Conservation (phyloP, 768 basidiomycete species). For the Auriscalpium vulgare region DNA sequence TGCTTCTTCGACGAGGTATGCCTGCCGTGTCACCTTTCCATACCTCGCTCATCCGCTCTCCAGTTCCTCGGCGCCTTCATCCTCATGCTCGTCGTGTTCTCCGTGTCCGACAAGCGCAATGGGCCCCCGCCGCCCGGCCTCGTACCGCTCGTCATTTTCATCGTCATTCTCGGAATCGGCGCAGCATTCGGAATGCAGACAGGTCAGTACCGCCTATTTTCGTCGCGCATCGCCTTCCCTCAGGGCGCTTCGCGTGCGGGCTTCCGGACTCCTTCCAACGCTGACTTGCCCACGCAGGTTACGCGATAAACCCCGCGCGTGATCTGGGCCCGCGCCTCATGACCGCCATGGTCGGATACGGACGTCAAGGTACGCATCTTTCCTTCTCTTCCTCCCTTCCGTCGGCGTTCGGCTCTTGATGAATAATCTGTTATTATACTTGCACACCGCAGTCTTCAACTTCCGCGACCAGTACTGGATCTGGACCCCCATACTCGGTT, state of each 20-base stretch:
- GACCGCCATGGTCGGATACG: conserved; percentile 68
- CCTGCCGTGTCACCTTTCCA: background rate
- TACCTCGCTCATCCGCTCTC: background rate
- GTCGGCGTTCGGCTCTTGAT: background rate
- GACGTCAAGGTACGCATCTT: conserved; percentile 30
- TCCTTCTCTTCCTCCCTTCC: background rate
- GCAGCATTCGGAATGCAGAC: conserved; percentile 56
- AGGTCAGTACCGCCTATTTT: conserved; percentile 1
- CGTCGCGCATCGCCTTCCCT: background rate
- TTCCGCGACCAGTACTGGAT: conserved; percentile 60
- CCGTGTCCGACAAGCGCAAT: conserved; percentile 46
- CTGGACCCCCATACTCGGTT: conserved; percentile 59
- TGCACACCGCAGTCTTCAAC: conserved; percentile 26
- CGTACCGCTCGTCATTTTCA: conserved; percentile 46
- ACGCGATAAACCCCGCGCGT: conserved; percentile 63
- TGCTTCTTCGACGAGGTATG: conserved; percentile 39
- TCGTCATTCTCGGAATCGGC: conserved; percentile 51
- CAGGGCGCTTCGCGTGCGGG: too few species aligned
- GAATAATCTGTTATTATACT: too few species aligned
- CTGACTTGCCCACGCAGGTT: conserved; percentile 27
- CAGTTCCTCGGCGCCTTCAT: conserved; percentile 51
- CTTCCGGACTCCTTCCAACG: too few species aligned
- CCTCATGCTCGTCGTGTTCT: conserved; percentile 46
- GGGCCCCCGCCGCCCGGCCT: conserved; percentile 40
- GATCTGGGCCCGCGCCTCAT: conserved; percentile 64